Base-by-base conservation (phyloP, 2,329 filamentous ascomycete species). In the Salinomyces thailandicus region DNA sequence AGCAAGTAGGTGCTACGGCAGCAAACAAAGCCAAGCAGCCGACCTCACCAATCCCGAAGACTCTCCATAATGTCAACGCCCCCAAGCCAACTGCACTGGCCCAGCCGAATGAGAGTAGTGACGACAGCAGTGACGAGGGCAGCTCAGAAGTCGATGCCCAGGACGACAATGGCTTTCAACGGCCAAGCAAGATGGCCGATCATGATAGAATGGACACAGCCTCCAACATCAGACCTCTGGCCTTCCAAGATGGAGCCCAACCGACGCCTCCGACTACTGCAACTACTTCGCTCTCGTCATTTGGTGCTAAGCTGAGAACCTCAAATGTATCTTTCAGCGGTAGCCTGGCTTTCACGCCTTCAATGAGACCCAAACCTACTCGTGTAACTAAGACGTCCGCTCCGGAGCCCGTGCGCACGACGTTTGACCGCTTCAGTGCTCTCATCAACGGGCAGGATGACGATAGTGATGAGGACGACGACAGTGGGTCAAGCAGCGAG, bases 401-500 rank as follows among this genome's bases (percentile, higher is more conserved):
- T 8, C 11, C 11, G 11, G 27, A 30, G 14, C 11, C 11, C 15
- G 31, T 33, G 16, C 9, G 18, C 2, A 26, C 28, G n/a, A 43
- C 41, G 5, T 47, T 45, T 27, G 15, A 36, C 7, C 43, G 43
- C 15, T 47, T 47, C 34, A 33, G 41, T 20, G 33, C 39, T 4
- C 43, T 45, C 16, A 29, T 44, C 5, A 37, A 37, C 4, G 38
- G 39, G 3, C 35, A 37, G 8, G 35, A 41, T 31, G 37, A 35
- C 6, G 36, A 32, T 5, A 35, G 32, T 5, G 44, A 43, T 14
- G 38, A 41, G 5, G 37, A 33, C n/a, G 38, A 40, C 24, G 27
- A 32, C 18, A 33, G 32, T n/a, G 37, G 36, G 5, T 26, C 22
- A n/a, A 26, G 22, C n/a, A 31, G 20, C 16, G 20, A 24, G 9